Conservation (phyloP, 768 basidiomycete species). For the Leucocoprinus sp. region DNA sequence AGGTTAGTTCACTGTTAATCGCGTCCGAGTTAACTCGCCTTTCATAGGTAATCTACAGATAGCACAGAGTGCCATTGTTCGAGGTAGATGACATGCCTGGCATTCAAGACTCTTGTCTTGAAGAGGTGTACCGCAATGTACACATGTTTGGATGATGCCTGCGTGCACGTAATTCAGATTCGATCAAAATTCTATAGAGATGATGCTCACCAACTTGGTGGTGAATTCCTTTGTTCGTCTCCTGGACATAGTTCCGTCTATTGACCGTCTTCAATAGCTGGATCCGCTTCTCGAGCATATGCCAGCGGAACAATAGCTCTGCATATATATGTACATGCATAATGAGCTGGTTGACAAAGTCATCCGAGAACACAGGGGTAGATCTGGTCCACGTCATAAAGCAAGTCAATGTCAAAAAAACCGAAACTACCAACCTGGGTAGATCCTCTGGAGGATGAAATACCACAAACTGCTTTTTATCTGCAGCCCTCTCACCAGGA, state of each 20-base stretch:
- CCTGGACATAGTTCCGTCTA: slow-evolving; percentile 14
- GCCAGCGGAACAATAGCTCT: slow-evolving; percentile 70
- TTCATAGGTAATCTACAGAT: slow-evolving; percentile 72
- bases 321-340: slow-evolving; percentile 64
- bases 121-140: slow-evolving; percentile 29
- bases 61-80: slow-evolving; percentile 47
- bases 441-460: slow-evolving; percentile 25
- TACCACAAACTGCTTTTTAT: slow-evolving; percentile 24
- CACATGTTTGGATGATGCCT: slow-evolving; percentile 41
- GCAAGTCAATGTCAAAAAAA: slow-evolving; percentile 8
- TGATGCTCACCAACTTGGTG: slow-evolving; percentile 29
- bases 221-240: slow-evolving; percentile 15
- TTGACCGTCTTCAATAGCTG: slow-evolving; percentile 66
- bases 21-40: slow-evolving; percentile 32
- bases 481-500: slow-evolving; percentile 10
- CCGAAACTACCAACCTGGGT: slow-evolving; percentile 17
- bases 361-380: slow-evolving; percentile 25
- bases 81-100: slow-evolving; percentile 32
- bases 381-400: slow-evolving; percentile 13
- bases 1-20: neutral
- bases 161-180: neutral
- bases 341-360: slow-evolving; percentile 34
- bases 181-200: too few species aligned
- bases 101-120: slow-evolving; percentile 31
- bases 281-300: slow-evolving; percentile 57